phyloP scores from a whole-genome alignment of 1,284 basidiomycete species.

The Entoloma clypeatum region DNA sequence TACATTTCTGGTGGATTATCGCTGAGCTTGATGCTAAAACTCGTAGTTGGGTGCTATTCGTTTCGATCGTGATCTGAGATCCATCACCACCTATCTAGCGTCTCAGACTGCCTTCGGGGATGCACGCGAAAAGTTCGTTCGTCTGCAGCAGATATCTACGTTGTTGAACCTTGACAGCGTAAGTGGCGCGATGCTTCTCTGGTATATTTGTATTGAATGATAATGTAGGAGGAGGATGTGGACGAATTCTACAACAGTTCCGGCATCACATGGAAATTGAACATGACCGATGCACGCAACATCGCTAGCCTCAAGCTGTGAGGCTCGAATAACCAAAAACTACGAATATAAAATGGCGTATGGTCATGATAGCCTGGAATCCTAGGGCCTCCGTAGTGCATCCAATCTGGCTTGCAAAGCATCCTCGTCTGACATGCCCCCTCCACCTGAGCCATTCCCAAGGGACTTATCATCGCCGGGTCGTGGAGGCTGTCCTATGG shows the following conservation, averaged over 20 bases:
- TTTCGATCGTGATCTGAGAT: constrained; percentile 90
- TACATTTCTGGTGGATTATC: constrained; percentile 24
- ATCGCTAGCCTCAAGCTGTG: constrained; percentile 63
- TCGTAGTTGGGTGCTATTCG: constrained; percentile 90
- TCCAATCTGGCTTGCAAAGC: constrained; percentile 85
- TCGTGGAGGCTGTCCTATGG: constrained; percentile 35
- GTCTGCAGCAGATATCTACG: constrained; percentile 92
- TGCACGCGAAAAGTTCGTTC: constrained; percentile 85
- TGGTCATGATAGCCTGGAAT: neutral
- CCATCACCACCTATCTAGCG: constrained; percentile 79
- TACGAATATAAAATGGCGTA: constrained; percentile 6
- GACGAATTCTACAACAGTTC: constrained; percentile 91
- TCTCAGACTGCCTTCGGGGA: constrained; percentile 86
- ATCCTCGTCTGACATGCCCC: constrained; percentile 73
- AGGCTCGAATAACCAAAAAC: no score
- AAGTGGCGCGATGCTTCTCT: constrained; percentile 26
- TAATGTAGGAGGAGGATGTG: constrained; percentile 77
- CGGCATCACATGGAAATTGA: constrained; percentile 87
- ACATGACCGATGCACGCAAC: constrained; percentile 71
- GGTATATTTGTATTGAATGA: constrained; percentile 9
- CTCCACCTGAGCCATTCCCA: constrained; percentile 37
- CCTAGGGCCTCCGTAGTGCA: constrained; percentile 64
- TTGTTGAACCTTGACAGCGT: constrained; percentile 88
- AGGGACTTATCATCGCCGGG: constrained; percentile 32
- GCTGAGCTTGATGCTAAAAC: neutral